A percentile compares a stretch with the other conserved stretches of the same genome.
Evolutionary conservation across 2,329 filamentous ascomycete genomes (phyloP).

Genomic region (Verticillium tricorpus): DNA sequence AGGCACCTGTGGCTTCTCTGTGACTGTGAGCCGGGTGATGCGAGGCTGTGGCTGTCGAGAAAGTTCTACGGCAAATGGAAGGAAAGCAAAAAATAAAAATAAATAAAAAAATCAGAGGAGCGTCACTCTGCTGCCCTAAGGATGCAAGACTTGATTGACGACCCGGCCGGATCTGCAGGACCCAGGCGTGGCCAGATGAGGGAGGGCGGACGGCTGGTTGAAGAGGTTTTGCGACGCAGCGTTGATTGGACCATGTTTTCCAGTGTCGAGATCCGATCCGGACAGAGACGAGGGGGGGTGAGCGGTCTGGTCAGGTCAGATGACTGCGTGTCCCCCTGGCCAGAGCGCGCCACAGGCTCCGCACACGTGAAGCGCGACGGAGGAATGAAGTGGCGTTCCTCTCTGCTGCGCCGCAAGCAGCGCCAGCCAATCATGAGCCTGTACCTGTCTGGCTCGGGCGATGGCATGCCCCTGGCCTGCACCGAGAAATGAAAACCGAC

Average conservation of each 20-base stretch:
- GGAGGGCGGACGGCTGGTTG: not conserved
- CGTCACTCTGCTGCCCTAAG: too few relatives aligned
- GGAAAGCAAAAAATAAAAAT: too few relatives aligned
- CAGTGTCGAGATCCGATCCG: not conserved
- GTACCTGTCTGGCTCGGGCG: too few relatives aligned
- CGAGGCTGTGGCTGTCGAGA: too few relatives aligned
- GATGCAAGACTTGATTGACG: too few relatives aligned
- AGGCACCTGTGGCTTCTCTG: too few relatives aligned
- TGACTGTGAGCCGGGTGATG: too few relatives aligned
- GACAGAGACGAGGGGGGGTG: not conserved
- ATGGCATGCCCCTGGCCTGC: too few relatives aligned
- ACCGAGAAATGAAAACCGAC: too few relatives aligned
- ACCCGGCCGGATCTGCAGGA: not conserved
- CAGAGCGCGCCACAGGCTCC: not conserved
- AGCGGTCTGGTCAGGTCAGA: conserved; percentile 6
- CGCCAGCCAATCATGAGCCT: conserved; percentile 6
- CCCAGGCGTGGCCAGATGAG: not conserved
- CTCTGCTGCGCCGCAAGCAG: not conserved
- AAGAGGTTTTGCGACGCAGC: not conserved
- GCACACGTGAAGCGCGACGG: not conserved
- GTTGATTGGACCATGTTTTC: not conserved
- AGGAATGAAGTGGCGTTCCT: not conserved
- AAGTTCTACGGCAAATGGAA: too few relatives aligned
- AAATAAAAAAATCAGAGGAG: too few relatives aligned
- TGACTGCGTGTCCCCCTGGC: conserved; percentile 6